Conservation (phyloP, 2,329 filamentous ascomycete species). For the Cladobotryum protrusum region DNA sequence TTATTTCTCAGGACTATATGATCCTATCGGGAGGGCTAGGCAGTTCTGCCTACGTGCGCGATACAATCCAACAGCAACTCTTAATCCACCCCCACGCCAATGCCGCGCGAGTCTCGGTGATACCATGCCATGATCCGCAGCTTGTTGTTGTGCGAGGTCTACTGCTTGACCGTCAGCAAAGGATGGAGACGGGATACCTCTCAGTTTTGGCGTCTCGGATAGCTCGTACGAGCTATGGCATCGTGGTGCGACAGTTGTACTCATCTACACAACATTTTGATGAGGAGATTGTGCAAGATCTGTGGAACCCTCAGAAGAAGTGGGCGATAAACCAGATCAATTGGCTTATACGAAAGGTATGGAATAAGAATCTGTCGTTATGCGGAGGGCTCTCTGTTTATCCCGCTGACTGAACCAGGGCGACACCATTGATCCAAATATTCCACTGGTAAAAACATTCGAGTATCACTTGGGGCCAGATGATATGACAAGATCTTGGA, state of each 20-base stretch:
- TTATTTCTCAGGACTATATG: conserved; percentile 30
- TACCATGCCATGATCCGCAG: conserved; percentile 45
- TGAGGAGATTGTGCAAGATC: conserved; percentile 30
- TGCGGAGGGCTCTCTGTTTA: not conserved
- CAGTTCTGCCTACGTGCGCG: conserved; percentile 41
- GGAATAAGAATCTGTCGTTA: not conserved
- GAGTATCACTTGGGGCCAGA: conserved; percentile 27
- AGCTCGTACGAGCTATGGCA: conserved; percentile 38
- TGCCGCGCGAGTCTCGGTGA: conserved; percentile 30
- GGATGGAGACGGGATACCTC: conserved; percentile 32
- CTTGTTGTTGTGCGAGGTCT: conserved; percentile 50
- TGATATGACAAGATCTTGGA: conserved; percentile 30
- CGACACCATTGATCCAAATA: conserved; percentile 32
- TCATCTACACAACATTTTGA: conserved; percentile 29
- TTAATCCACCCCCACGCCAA: conserved; percentile 27
- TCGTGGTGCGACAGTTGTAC: conserved; percentile 33
- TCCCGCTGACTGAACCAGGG: conserved; percentile 23
- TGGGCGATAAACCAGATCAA: conserved; percentile 38
- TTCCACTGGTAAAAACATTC: conserved; percentile 27
- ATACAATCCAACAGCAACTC: conserved; percentile 34
- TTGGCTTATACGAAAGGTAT: conserved; percentile 36
- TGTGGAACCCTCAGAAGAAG: conserved; percentile 20
- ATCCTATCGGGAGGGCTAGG: conserved; percentile 41
- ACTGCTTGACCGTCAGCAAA: conserved; percentile 45
- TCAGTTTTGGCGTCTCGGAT: conserved; percentile 38